phyloP scores from a whole-genome alignment of 306 rosid species.

The Psophocarpus tetragonolobus region DNA sequence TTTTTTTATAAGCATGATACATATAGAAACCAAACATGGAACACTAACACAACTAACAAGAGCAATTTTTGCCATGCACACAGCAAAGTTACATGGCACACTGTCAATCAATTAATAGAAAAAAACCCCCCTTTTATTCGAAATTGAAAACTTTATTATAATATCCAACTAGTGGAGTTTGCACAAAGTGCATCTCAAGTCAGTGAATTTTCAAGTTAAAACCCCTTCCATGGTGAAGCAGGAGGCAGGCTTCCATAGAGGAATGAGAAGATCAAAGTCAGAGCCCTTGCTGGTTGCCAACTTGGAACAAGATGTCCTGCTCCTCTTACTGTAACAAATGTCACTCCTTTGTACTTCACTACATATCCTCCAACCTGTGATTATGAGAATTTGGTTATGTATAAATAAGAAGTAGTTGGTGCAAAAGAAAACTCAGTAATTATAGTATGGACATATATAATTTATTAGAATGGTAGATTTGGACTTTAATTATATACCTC shows the following conservation, averaged over 20 bases:
- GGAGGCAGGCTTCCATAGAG: constrained; percentile 46
- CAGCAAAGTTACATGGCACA: not conserved
- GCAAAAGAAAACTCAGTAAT: not conserved
- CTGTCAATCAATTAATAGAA: not conserved
- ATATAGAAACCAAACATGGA: not conserved
- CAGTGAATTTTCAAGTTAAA: not conserved
- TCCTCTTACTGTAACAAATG: constrained; percentile 56
- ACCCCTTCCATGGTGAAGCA: constrained; percentile 26
- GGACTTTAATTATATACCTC: no score
- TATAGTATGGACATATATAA: no score
- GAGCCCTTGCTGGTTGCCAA: constrained; percentile 59
- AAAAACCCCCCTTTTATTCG: not conserved
- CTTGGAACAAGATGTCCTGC: constrained; percentile 69
- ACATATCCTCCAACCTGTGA: constrained; percentile 64
- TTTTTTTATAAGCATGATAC: no score
- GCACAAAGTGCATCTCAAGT: constrained; percentile 6
- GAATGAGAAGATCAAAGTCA: constrained; percentile 52
- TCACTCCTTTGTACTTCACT: constrained; percentile 48
- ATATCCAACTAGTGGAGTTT: not conserved
- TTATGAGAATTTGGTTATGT: not conserved
- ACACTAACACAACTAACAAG: not conserved
- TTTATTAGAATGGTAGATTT: no score
- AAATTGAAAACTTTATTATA: not conserved
- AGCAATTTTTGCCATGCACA: not conserved
- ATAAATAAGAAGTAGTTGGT: not conserved